Evolutionary conservation across 1,284 basidiomycete species (phyloP).

Genomic region (Fomitiporia mediterranea): DNA sequence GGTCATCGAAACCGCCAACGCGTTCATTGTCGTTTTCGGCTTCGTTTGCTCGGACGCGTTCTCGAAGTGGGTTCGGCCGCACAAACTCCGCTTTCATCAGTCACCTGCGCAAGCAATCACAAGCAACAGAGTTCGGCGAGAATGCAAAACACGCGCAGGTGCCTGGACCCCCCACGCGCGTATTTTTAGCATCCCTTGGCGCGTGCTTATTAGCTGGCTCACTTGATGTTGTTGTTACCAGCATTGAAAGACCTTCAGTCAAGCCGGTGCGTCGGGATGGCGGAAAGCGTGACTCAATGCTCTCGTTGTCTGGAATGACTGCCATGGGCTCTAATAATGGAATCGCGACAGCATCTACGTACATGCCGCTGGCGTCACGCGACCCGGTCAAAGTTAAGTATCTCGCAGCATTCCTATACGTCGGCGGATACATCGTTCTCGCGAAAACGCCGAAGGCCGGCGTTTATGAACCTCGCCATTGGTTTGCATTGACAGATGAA

Average conservation of each 20-base stretch:
- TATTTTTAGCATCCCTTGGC: conserved; percentile 67
- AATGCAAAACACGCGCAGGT: conserved; percentile 33
- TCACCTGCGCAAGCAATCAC: conserved; percentile 20
- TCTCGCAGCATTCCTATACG: conserved; percentile 83
- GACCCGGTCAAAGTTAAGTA: conserved; percentile 71
- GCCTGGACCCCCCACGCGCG: conserved; percentile 24
- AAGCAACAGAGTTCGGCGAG: conserved; percentile 3
- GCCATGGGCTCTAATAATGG: conserved; percentile 48
- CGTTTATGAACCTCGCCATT: conserved; percentile 81
- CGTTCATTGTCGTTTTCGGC: conserved; percentile 17
- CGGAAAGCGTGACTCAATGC: conserved; percentile 11
- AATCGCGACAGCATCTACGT: conserved; percentile 35
- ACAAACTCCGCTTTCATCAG: conserved; percentile 11
- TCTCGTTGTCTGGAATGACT: conserved; percentile 35
- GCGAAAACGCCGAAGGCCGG: conserved; percentile 80
- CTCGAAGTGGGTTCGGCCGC: conserved; percentile 1
- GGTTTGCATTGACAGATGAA: conserved; percentile 66
- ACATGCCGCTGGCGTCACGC: conserved; percentile 30
- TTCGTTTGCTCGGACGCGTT: conserved; percentile 13
- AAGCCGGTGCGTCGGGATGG: background rate
- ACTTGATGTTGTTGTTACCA: conserved; percentile 61
- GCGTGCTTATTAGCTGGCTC: conserved; percentile 75
- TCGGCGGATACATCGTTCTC: conserved; percentile 79
- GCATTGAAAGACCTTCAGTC: background rate
- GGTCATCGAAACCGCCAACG: conserved; percentile 5